Percentiles rank a stretch among this genome's conserved stretches.
Evolutionary conservation across 148 eudicot genomes (phyloP).

Genomic region (Silene uniflora): DNA sequence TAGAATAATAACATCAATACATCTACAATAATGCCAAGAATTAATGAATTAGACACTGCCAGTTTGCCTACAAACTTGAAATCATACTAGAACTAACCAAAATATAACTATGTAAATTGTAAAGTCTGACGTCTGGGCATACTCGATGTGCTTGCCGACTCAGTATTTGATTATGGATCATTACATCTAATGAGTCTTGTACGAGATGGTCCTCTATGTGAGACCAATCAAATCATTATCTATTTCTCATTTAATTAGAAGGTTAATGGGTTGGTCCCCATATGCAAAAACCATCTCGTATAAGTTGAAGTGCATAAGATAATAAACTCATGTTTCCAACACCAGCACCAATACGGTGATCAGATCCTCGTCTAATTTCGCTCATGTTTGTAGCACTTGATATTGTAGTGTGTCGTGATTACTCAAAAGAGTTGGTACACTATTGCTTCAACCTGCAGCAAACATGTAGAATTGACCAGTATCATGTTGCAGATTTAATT

Average conservation of each 20-base stretch:
- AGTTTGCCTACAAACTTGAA: background rate
- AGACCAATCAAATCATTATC: no score
- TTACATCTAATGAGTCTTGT: no score
- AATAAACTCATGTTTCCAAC: background rate
- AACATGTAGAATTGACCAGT: conserved; percentile 2
- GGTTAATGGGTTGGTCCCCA: no score
- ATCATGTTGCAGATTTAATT: background rate
- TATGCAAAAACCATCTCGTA: background rate
- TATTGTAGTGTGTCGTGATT: background rate
- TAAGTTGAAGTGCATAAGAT: background rate
- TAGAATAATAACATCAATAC: background rate
- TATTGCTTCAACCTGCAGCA: background rate
- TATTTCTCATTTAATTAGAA: no score
- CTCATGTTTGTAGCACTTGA: background rate
- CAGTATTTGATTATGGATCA: no score
- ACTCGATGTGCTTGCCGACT: no score
- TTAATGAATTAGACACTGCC: background rate
- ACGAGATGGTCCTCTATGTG: no score
- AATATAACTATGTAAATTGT: background rate
- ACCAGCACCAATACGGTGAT: background rate
- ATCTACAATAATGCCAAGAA: background rate
- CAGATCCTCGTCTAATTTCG: background rate
- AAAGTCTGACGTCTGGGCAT: background rate
- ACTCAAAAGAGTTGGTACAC: background rate
- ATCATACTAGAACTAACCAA: conserved; percentile 6